Conservation (phyloP, 352 stramenopile genomes). For the Pelagophyceae sp. region DNA sequence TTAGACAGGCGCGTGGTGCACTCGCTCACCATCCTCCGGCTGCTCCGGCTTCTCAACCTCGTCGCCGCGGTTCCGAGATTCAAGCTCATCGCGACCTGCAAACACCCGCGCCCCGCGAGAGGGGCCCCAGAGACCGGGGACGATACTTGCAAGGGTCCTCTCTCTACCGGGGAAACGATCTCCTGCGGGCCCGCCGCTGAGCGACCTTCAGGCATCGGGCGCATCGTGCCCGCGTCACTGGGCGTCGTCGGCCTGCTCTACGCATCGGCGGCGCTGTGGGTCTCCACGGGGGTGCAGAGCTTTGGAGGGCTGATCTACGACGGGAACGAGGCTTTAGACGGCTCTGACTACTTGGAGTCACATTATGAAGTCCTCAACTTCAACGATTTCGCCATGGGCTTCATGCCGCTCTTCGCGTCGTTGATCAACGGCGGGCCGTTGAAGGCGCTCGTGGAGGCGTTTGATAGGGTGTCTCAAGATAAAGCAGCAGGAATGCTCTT, state of each 20-base stretch:
- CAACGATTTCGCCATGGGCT: slow-evolving; percentile 25
- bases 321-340: slow-evolving; percentile 10
- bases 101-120: background rate
- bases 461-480: background rate
- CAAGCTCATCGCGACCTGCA: background rate
- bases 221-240: slow-evolving; percentile 9
- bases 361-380: slow-evolving; percentile 25
- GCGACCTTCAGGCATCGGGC: slow-evolving; percentile 5
- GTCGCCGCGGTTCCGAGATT: slow-evolving; percentile 3
- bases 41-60: slow-evolving; percentile 27
- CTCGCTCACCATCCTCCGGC: slow-evolving; percentile 28
- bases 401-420: slow-evolving; percentile 22
- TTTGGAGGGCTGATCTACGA: slow-evolving; percentile 24
- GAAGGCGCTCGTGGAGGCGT: slow-evolving; percentile 11
- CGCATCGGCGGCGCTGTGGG: slow-evolving; percentile 11
- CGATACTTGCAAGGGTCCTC: background rate
- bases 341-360: slow-evolving; percentile 5
- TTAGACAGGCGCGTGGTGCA: background rate
- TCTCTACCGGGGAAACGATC: too few species aligned
- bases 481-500: slow-evolving; percentile 5
- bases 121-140: background rate
- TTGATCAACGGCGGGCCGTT: slow-evolving; percentile 17
- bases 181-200: background rate
- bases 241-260: slow-evolving; percentile 18
- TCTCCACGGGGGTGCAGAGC: background rate